Percentiles rank a stretch among this genome's conserved stretches.
phyloP scores from a whole-genome alignment of 257 asterid species.

The Lithospermum erythrorhizon region DNA sequence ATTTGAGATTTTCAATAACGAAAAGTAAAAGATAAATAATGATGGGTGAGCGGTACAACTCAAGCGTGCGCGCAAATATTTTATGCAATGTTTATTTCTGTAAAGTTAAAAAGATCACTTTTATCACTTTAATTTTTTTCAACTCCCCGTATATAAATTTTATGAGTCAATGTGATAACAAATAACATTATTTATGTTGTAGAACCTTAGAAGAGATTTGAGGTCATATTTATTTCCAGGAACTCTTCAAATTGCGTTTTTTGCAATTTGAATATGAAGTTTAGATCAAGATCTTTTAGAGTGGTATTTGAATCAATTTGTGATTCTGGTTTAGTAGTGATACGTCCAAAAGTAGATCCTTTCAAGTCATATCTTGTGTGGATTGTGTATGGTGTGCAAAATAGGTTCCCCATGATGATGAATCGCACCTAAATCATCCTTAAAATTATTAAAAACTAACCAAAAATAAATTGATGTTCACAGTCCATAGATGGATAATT shows the following conservation, averaged over 20 bases:
- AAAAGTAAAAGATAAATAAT: no score
- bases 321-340: constrained; percentile 76
- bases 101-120: no score
- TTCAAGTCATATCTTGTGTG: constrained; percentile 74
- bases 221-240: constrained; percentile 18
- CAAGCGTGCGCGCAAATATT: no score
- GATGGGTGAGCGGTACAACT: no score
- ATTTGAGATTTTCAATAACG: no score
- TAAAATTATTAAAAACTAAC: constrained; percentile 5
- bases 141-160: no score
- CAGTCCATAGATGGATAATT: background rate
- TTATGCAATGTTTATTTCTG: no score
- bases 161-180: no score
- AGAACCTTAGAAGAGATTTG: no score
- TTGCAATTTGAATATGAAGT: constrained; percentile 64
- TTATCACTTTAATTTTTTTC: no score
- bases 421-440: constrained; percentile 51
- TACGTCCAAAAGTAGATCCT: constrained; percentile 82
- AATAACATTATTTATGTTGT: no score
- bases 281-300: constrained; percentile 87
- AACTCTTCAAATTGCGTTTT: constrained; percentile 85
- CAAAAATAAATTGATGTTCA: no score
- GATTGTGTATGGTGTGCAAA: constrained; percentile 65
- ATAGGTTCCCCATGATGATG: constrained; percentile 85
- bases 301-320: constrained; percentile 85